A percentile compares a stretch with the other conserved stretches of the same genome.
These are phyloP conservation scores for Cryptococcus sp. DNA, from an alignment of 1,284 basidiomycete species.

Conservation along the genomic window DNA sequence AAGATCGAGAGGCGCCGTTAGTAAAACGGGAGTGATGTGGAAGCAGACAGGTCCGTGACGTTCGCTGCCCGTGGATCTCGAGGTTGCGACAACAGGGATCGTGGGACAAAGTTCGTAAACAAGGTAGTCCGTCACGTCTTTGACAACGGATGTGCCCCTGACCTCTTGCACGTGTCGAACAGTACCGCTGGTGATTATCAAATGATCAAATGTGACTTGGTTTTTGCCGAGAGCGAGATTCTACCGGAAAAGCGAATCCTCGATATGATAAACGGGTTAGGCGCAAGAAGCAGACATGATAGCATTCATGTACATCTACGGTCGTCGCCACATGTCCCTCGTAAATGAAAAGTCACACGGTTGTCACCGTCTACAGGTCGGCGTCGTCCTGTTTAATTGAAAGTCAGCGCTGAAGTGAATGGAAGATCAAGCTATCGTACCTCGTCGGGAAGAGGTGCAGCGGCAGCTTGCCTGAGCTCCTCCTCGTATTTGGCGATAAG, in stretches of 20 bases:
- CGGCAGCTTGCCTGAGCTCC: conserved; percentile 65
- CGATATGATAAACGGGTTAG: not conserved
- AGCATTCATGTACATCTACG: not conserved
- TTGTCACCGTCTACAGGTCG: conserved; percentile 42
- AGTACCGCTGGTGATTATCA: too few species aligned
- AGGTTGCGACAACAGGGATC: too few species aligned
- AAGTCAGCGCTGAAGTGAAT: not conserved
- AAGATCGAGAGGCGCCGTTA: too few species aligned
- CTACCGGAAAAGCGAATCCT: not conserved
- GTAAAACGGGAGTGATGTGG: too few species aligned
- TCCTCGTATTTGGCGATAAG: conserved; percentile 81
- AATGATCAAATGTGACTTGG: not conserved
- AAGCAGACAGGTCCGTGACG: too few species aligned
- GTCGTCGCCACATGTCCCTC: not conserved
- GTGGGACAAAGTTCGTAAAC: too few species aligned
- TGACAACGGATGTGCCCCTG: too few species aligned
- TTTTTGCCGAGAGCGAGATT: not conserved
- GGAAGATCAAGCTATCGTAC: conserved; percentile 19
- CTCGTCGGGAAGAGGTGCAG: conserved; percentile 55
- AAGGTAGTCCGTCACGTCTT: too few species aligned
- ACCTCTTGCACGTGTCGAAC: too few species aligned
- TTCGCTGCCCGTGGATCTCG: too few species aligned
- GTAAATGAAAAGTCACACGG: not conserved
- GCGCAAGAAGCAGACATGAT: conserved; percentile 1
- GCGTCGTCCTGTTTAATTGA: conserved; percentile 39